phyloP scores from a whole-genome alignment of 306 rosid genomes.

The Quercus glauca region DNA sequence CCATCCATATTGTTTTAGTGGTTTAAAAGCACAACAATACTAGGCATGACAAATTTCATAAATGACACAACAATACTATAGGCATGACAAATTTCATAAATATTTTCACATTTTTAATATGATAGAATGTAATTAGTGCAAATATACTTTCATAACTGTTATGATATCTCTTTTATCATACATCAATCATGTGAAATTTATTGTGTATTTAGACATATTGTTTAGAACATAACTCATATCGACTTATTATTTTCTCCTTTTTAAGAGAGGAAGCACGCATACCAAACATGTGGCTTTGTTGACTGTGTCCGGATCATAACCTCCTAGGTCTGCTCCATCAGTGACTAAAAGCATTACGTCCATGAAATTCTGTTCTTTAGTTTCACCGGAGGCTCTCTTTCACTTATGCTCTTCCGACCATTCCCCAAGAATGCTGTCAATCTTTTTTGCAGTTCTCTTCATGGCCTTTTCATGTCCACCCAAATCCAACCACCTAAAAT shows the following conservation, averaged over 20 bases:
- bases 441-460: conserved; percentile 22
- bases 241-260: no score
- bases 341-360: conserved; percentile 23
- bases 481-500: conserved; percentile 41
- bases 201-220: no score
- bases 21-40: no score
- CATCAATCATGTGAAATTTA: no score
- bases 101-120: no score
- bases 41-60: background rate
- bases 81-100: no score
- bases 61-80: background rate
- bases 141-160: no score
- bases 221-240: no score
- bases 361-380: conserved; percentile 35
- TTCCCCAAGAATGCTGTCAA: conserved; percentile 20
- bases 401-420: conserved; percentile 51
- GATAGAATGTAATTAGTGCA: no score
- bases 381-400: background rate
- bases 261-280: background rate
- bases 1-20: no score
- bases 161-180: no score
- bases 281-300: conserved; percentile 54
- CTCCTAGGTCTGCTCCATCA: conserved; percentile 5
- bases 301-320: conserved; percentile 35
- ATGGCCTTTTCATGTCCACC: conserved; percentile 48